Evolutionary conservation across 257 asterid genomes (phyloP), one percentile per base, ranked within the genome.

Genomic region (Petunia axillaris): DNA sequence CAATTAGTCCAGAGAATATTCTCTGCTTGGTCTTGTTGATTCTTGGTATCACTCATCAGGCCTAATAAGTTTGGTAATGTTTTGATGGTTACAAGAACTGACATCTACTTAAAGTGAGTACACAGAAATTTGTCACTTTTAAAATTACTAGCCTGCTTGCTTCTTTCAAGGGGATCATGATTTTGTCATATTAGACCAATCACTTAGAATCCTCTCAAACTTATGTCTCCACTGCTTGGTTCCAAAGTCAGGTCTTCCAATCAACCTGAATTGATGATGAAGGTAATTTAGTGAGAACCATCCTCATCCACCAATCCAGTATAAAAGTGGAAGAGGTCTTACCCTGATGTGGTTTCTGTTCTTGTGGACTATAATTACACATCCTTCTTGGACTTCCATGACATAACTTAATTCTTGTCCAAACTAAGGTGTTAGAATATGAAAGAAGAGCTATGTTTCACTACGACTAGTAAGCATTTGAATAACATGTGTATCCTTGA

Each of bases 141-240:
- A 65, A 37, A 62, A 54, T 50, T 44, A 59, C 59, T 55, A 67
- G 41, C 50, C 62, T 73, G 63, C 63, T 50, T 50, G 78, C 44
- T 73, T 73, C 78, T 59, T 78, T 44, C 81, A 38, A 84, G 94
- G 99, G 91, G 97, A 89, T 88, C 91, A 89, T 50, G 96, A 92
- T 83, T 80, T 81, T 75, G 83, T 89, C 75, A 85, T 82, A 63
- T 84, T 90, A 81, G 91, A 91, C 86, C 99, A 92, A 85, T 92
- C 97, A 66, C 85, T 96, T 84, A 87, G 96, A 86, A 92, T 96
- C 75, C 93, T 96, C 83, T 89, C 90, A 36, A 96, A 96, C 87
- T 92, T 75, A 86, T 91, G 55, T 74, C 84, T 67, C 88, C 81
- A 83, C 96, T 94, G 84, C 91, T 96, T 88, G 86, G 90, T 53